phyloP scores from a whole-genome alignment of 106 monocot species.

The Triglochin maritima region DNA sequence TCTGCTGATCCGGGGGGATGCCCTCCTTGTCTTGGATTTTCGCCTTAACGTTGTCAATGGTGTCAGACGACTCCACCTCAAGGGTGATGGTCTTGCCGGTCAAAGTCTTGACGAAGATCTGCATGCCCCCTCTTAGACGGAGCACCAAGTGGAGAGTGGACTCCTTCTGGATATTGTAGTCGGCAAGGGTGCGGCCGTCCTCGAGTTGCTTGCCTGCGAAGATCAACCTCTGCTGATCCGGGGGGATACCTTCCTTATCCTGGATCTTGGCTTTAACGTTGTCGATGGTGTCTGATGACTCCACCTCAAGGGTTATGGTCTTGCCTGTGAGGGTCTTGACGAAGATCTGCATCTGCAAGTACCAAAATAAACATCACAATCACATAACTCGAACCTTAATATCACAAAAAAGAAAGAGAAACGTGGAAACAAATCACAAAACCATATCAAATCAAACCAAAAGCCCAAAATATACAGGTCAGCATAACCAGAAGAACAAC shows the following conservation, averaged over 20 bases:
- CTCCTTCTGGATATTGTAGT: constrained; percentile 75
- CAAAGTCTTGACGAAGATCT: constrained; percentile 51
- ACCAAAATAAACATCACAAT: background rate
- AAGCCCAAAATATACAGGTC: too few relatives aligned
- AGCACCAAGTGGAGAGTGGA: constrained; percentile 62
- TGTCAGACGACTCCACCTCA: constrained; percentile 24
- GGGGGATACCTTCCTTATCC: constrained; percentile 40
- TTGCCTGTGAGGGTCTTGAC: constrained; percentile 50
- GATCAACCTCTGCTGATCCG: constrained; percentile 36
- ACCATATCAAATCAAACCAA: too few relatives aligned
- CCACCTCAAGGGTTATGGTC: constrained; percentile 44
- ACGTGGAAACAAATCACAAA: too few relatives aligned
- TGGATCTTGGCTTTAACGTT: constrained; percentile 39
- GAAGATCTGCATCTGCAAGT: constrained; percentile 45
- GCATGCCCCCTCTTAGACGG: constrained; percentile 42
- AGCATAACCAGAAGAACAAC: background rate
- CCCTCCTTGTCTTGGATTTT: constrained; percentile 45
- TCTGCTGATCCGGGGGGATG: constrained; percentile 38
- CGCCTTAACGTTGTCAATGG: constrained; percentile 31
- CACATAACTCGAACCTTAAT: background rate
- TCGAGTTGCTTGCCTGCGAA: constrained; percentile 43
- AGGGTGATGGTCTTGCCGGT: constrained; percentile 46
- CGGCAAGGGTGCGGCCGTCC: constrained; percentile 59
- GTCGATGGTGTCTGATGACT: constrained; percentile 14
- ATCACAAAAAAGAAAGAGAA: too few relatives aligned